A percentile compares a stretch with the other conserved stretches of the same genome.
These are phyloP conservation scores for Crithidia thermophila DNA, from an alignment of 208 protist species.

Conservation along the genomic window DNA sequence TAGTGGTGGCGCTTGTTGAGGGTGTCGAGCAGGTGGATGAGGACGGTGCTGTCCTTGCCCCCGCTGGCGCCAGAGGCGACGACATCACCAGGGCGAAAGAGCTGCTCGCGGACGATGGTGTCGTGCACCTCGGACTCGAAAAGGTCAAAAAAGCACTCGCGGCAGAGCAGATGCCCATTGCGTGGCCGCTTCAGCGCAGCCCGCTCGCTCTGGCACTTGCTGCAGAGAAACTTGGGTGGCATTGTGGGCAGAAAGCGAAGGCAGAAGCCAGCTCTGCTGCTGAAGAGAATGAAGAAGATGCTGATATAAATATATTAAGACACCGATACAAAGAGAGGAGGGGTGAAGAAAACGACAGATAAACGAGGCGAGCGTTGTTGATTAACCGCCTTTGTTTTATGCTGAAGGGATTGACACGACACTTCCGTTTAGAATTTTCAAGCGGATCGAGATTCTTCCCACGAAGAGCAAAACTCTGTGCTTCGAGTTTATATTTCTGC, in stretches of 20 bases:
- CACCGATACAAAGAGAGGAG: too few species aligned
- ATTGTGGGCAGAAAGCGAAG: constrained; percentile 17
- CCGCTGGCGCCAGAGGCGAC: constrained; percentile 97
- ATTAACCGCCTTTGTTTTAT: too few species aligned
- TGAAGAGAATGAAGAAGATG: too few species aligned
- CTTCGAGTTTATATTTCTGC: too few species aligned
- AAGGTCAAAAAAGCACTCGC: constrained; percentile 94
- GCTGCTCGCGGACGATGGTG: constrained; percentile 90
- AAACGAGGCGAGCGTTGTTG: too few species aligned
- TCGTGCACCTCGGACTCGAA: constrained; percentile 97
- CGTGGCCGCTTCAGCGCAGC: constrained; percentile 91
- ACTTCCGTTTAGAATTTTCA: too few species aligned
- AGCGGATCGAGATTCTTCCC: too few species aligned
- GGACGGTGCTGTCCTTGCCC: constrained; percentile 97
- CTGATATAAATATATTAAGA: too few species aligned
- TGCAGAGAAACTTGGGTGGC: constrained; percentile 58
- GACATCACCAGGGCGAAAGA: constrained; percentile 92
- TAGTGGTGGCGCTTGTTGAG: constrained; percentile 95
- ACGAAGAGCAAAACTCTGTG: too few species aligned
- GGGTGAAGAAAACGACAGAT: too few species aligned
- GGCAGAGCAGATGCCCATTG: constrained; percentile 91
- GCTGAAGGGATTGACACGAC: too few species aligned
- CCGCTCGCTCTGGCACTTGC: constrained; percentile 46
- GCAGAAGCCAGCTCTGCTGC: background rate
- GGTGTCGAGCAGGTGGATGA: constrained; percentile 94